These are phyloP conservation scores for Acer negundo DNA, from an alignment of 345 rosid species.

Conservation along the genomic window DNA sequence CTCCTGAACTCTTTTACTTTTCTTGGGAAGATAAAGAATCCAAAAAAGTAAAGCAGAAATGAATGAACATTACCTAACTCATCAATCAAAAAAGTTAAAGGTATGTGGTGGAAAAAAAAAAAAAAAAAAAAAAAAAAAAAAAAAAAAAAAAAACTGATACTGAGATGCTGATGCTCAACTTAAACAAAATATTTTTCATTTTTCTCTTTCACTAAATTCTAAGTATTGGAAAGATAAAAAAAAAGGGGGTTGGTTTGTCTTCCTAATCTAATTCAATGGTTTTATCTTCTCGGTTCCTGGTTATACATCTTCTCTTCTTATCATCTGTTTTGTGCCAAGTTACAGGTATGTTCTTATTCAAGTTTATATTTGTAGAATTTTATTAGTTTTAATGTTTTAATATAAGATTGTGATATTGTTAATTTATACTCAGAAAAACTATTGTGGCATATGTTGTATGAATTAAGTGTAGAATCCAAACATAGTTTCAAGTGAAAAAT, in stretches of 20 bases:
- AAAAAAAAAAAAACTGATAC: neutral
- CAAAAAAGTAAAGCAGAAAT: constrained; percentile 27
- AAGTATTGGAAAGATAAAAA: neutral
- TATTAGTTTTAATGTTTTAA: neutral
- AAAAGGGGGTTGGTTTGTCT: constrained; percentile 9
- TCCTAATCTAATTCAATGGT: constrained; percentile 51
- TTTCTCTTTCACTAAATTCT: constrained; percentile 15
- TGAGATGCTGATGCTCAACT: constrained; percentile 33
- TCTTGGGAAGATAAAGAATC: constrained; percentile 44
- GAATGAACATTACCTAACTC: constrained; percentile 34
- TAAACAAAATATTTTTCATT: constrained; percentile 8
- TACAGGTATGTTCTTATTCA: constrained; percentile 44
- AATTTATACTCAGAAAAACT: neutral
- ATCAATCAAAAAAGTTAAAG: constrained; percentile 27
- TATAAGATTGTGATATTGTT: neutral
- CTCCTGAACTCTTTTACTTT: constrained; percentile 21
- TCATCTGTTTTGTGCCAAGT: constrained; percentile 53
- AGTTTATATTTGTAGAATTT: constrained; percentile 21
- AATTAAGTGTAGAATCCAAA: neutral
- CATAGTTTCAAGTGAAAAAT: neutral
- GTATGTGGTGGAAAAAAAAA: constrained; percentile 7
- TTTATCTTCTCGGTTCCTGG: constrained; percentile 37
- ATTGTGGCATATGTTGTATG: neutral
- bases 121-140: neutral
- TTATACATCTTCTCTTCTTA: constrained; percentile 36